phyloP scores from a whole-genome alignment of 148 eudicot genomes.

The Arbutus unedo region DNA sequence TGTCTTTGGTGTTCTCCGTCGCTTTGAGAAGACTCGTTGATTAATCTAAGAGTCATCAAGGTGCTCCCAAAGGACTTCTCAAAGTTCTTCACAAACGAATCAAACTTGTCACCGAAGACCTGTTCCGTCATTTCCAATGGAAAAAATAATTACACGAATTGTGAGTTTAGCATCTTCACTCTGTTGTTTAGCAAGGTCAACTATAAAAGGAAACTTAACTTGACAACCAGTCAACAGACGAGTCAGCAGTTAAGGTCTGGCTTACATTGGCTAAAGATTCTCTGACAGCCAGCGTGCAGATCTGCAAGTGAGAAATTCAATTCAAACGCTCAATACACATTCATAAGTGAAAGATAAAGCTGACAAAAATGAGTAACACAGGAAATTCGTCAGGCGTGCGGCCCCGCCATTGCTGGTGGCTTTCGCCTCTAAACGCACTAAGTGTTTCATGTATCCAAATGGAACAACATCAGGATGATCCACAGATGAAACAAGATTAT shows the following conservation, averaged over 20 bases:
- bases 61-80: conserved; percentile 81
- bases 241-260: conserved; percentile 19
- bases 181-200: not conserved
- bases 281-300: conserved; percentile 74
- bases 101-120: conserved; percentile 83
- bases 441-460: conserved; percentile 6
- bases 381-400: not conserved
- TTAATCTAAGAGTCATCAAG: conserved; percentile 62
- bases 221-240: conserved; percentile 18
- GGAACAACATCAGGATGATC: conserved; percentile 16
- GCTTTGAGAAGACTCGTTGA: conserved; percentile 45
- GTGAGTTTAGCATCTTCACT: conserved; percentile 9
- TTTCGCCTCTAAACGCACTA: not conserved
- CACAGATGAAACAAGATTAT: conserved; percentile 9
- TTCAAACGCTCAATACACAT: not conserved
- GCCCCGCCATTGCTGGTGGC: conserved; percentile 13
- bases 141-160: conserved; percentile 13
- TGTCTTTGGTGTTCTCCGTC: conserved; percentile 19
- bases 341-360: not conserved
- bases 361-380: not conserved
- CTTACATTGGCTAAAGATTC: conserved; percentile 89
- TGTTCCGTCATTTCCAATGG: conserved; percentile 32
- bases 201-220: conserved; percentile 15
- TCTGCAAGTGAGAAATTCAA: conserved; percentile 43
- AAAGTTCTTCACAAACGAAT: conserved; percentile 63